A percentile compares a stretch with the other conserved stretches of the same genome.
Conservation (phyloP, 805 yeast species). For the Ogataea kodamae region DNA sequence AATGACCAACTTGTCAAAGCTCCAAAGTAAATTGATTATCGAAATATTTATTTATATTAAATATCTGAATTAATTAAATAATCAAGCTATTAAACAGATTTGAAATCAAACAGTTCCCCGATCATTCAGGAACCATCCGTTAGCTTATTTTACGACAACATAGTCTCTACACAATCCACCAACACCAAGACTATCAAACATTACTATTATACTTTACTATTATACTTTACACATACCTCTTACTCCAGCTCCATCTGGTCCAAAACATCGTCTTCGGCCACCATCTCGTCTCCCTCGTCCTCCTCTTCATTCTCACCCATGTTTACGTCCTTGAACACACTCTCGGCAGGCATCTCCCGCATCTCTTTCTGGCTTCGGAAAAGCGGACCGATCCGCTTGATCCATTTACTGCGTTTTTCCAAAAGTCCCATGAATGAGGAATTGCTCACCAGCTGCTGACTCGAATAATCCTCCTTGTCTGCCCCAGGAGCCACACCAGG, state of each 20-base stretch:
- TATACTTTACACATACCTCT: background rate
- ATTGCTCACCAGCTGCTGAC: conserved; percentile 66
- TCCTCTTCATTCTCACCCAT: conserved; percentile 28
- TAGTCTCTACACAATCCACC: no score
- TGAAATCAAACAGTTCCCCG: no score
- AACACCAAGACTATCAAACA: no score
- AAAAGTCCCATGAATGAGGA: conserved; percentile 73
- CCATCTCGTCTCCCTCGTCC: conserved; percentile 27
- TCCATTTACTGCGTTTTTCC: conserved; percentile 89
- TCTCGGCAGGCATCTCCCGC: conserved; percentile 68
- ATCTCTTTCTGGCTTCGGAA: conserved; percentile 65
- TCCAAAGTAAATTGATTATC: no score
- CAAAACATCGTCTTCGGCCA: conserved; percentile 25
- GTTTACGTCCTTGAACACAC: conserved; percentile 46
- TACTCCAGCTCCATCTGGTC: conserved; percentile 13
- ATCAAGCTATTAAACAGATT: no score
- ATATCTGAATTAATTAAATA: no score
- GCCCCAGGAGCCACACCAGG: conserved; percentile 21
- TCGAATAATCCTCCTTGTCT: conserved; percentile 25
- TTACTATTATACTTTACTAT: no score
- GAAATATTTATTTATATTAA: no score
- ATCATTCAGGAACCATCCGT: no score
- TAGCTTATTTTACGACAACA: no score
- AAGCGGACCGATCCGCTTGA: conserved; percentile 81
- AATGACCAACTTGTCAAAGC: no score